These are phyloP conservation scores for Aphanoascus verrucosus DNA, from an alignment of 2,329 filamentous ascomycete genomes.

Conservation along the genomic window DNA sequence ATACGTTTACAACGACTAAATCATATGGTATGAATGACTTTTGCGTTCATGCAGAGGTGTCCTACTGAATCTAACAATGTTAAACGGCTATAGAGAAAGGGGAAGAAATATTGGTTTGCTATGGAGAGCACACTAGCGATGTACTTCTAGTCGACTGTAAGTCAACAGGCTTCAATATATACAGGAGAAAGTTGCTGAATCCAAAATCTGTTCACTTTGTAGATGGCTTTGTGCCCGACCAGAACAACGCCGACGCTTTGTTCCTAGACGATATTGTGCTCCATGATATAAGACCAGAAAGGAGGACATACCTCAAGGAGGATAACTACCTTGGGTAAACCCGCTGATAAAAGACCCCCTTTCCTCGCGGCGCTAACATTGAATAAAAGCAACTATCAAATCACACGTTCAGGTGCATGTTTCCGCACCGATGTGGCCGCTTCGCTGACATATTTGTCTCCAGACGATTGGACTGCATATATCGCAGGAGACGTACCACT, in stretches of 20 bases:
- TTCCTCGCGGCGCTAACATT: background rate
- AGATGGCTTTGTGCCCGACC: constrained; percentile 37
- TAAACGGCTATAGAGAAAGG: constrained; percentile 23
- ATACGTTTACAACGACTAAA: constrained; percentile 28
- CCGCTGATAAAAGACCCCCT: background rate
- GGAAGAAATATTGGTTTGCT: constrained; percentile 37
- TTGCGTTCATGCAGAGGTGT: background rate
- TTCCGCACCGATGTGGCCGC: constrained; percentile 36
- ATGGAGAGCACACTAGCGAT: constrained; percentile 36
- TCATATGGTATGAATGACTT: constrained; percentile 21
- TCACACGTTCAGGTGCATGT: constrained; percentile 31
- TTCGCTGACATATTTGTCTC: constrained; percentile 31
- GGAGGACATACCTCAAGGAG: constrained; percentile 26
- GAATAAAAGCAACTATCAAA: constrained; percentile 28
- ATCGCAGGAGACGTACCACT: constrained; percentile 28
- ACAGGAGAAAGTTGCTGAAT: background rate
- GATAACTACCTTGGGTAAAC: constrained; percentile 34
- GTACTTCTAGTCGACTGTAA: constrained; percentile 36
- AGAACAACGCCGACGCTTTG: constrained; percentile 32
- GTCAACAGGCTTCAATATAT: constrained; percentile 12
- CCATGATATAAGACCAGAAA: constrained; percentile 22
- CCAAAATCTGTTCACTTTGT: background rate
- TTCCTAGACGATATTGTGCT: constrained; percentile 36
- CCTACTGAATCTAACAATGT: background rate
- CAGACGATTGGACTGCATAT: constrained; percentile 31